Evolutionary conservation across 2,329 filamentous ascomycete species (phyloP).

Genomic region (Botrytis fragariae): DNA sequence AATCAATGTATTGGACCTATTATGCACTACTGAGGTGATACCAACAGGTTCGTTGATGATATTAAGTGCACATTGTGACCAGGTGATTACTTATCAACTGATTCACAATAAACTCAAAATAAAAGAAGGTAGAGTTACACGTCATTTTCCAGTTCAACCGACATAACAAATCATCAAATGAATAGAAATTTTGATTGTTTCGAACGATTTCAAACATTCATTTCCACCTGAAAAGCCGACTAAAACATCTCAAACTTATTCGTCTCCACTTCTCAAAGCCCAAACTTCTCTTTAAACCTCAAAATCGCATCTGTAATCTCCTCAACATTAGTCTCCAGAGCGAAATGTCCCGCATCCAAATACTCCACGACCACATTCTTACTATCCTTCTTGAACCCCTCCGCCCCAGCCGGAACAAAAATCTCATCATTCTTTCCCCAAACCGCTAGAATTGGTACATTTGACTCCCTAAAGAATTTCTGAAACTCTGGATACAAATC

Average conservation of each 20-base stretch:
- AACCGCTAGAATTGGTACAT: constrained; percentile 53
- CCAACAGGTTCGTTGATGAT: background rate
- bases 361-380: constrained; percentile 48
- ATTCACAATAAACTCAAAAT: background rate
- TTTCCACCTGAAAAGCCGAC: no score
- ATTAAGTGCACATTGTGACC: background rate
- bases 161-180: background rate
- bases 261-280: constrained; percentile 19
- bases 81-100: background rate
- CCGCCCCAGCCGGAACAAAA: constrained; percentile 50
- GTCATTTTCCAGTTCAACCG: background rate
- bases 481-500: constrained; percentile 55
- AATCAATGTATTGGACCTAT: no score
- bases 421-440: constrained; percentile 59
- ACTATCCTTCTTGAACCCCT: constrained; percentile 52
- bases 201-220: background rate
- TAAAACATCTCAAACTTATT: background rate
- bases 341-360: constrained; percentile 58
- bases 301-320: constrained; percentile 32
- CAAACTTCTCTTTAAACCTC: constrained; percentile 32
- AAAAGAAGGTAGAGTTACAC: background rate
- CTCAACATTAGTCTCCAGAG: constrained; percentile 34
- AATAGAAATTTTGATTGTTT: background rate
- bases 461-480: constrained; percentile 49
- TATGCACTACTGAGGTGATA: background rate